Evolutionary conservation across 441 rosid genomes (phyloP), one percentile per base, ranked within the genome.

Genomic region (Francoa sonchifolia): DNA sequence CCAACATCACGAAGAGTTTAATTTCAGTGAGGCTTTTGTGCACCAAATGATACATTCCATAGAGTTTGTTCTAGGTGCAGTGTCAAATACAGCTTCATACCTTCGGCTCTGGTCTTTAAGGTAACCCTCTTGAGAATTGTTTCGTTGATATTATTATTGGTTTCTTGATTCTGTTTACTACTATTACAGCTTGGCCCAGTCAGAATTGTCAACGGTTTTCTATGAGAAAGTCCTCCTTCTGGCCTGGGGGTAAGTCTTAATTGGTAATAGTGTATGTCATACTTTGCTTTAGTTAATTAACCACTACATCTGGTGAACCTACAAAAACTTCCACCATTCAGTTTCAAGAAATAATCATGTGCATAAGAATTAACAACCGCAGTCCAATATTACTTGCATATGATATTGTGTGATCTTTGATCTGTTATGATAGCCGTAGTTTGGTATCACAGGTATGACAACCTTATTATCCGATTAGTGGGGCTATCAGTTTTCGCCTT

Each of bases 101-200:
- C 99, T 90, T 41, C 83, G 99, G 16, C 59, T 80, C 33, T 86
- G 99, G 99, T 93, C 99, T 10, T 87, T 90, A 53, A 90, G 95
- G 99, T 90, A 57, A 19, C n/a, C n/a, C n/a, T n/a, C n/a, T n/a
- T n/a, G n/a, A n/a, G n/a, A n/a, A 33, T 33, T n/a, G 5, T 8
- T 34, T 3, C 40, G 17, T 17, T 9, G n/a, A 35, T 2, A 9
- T 8, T 38, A 1, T 4, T 25, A 5, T 11, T 36, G 17, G n/a
- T 3, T 20, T 20, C 13, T 20, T 23, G 17, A 8, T 19, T 42
- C 18, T 22, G 21, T 8, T 15, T 42, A 23, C 17, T 26, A 26
- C 55, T 44, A 34, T 30, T 58, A 61, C 79, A 86, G 94, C 68
- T 90, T 86, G 14, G 96, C 96, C 11, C 96, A 90, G 60, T 82